Evolutionary conservation across 2,329 filamentous ascomycete genomes (phyloP).

Genomic region (Sporothrix phasma): DNA sequence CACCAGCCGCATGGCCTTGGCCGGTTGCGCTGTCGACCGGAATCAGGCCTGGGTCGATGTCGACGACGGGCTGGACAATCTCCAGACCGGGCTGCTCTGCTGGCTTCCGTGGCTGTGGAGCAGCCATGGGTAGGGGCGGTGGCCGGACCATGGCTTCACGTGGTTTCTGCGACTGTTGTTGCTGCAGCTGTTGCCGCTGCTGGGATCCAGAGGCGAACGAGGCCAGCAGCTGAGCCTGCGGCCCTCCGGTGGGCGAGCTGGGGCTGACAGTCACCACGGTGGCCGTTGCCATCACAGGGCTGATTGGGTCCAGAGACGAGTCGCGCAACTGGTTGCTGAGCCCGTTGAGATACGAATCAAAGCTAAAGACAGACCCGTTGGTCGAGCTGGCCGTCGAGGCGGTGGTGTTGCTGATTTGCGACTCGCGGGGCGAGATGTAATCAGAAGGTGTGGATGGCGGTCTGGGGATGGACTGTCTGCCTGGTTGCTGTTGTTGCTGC

Average conservation of each 20-base stretch:
- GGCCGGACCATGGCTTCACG: background rate
- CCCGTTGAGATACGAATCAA: slow-evolving; percentile 3
- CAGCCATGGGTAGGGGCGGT: background rate
- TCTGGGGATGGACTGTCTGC: background rate
- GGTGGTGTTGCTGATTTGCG: slow-evolving; percentile 17
- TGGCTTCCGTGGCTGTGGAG: background rate
- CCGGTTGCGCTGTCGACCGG: slow-evolving; percentile 13
- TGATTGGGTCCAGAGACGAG: slow-evolving; percentile 5
- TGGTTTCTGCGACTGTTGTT: background rate
- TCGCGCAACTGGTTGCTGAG: background rate
- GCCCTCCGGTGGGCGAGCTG: background rate
- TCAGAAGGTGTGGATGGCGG: background rate
- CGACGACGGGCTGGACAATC: background rate
- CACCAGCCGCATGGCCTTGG: background rate
- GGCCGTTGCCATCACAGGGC: background rate
- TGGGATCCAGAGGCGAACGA: slow-evolving; percentile 6
- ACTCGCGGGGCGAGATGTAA: slow-evolving; percentile 12
- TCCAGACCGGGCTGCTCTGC: slow-evolving; percentile 14
- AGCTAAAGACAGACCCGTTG: slow-evolving; percentile 16
- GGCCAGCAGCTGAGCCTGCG: background rate
- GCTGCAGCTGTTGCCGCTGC: background rate
- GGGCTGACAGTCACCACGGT: background rate
- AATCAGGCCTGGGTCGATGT: slow-evolving; percentile 19
- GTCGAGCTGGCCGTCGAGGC: slow-evolving; percentile 12
- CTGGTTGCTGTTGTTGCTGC: background rate